Percentiles rank a stretch among this genome's conserved stretches.
phyloP scores from a whole-genome alignment of 192 early-diverging fungal species.

The Gamsiella multidivaricata region DNA sequence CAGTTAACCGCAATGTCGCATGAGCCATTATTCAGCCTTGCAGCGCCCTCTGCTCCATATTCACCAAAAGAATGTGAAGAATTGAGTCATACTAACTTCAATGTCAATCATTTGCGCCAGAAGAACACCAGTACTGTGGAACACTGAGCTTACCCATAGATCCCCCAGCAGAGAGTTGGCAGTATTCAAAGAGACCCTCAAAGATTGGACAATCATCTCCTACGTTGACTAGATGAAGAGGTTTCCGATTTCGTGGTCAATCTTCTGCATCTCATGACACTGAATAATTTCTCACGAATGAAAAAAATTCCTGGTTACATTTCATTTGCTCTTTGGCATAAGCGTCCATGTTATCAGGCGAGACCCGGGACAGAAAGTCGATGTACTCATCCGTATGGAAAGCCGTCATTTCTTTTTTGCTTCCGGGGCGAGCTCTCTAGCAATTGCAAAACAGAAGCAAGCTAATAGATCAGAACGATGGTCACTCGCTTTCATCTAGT shows the following conservation, averaged over 20 bases:
- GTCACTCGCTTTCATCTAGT: too few species aligned
- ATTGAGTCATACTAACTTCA: not conserved
- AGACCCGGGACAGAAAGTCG: conserved; percentile 83
- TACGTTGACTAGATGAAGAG: conserved; percentile 70
- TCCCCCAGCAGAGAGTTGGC: conserved; percentile 89
- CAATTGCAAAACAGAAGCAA: not conserved
- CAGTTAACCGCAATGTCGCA: conserved; percentile 96
- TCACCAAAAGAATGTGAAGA: not conserved
- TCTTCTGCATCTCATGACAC: not conserved
- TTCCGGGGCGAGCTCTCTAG: conserved; percentile 84
- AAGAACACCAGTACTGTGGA: not conserved
- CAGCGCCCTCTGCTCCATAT: conserved; percentile 74
- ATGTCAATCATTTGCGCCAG: not conserved
- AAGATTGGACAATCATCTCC: conserved; percentile 97
- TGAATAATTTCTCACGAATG: not conserved
- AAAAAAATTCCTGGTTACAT: conserved; percentile 53
- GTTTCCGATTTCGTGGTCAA: not conserved
- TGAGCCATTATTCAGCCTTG: conserved; percentile 82
- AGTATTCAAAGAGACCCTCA: conserved; percentile 96
- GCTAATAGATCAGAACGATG: too few species aligned
- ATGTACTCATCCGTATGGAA: conserved; percentile 97
- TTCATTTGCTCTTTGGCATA: conserved; percentile 67
- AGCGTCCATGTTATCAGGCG: conserved; percentile 78
- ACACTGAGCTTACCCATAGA: conserved; percentile 79
- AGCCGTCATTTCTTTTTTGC: conserved; percentile 88